Percentiles rank a stretch among this genome's conserved stretches.
These are phyloP conservation scores for Alternaria conjuncta DNA, from an alignment of 2,329 filamentous ascomycete species.

Conservation along the genomic window DNA sequence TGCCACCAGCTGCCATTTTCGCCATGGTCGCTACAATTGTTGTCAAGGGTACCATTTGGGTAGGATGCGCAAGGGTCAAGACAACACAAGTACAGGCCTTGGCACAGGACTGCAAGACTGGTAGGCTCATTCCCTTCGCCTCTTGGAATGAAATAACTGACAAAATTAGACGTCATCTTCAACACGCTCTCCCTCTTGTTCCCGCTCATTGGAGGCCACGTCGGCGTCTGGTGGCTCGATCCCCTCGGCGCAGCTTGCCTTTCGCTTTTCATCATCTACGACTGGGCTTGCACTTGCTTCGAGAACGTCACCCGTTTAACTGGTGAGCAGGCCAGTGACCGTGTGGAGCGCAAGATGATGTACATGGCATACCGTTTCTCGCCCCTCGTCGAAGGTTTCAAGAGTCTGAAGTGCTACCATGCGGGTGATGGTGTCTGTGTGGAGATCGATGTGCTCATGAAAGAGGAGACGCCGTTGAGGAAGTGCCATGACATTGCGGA, in stretches of 20 bases:
- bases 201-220: constrained; percentile 65
- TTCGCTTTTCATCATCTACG: constrained; percentile 71
- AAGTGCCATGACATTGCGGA: constrained; percentile 66
- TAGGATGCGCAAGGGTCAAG: constrained; percentile 65
- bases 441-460: constrained; percentile 66
- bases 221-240: constrained; percentile 71
- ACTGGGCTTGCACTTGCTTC: constrained; percentile 69
- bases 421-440: constrained; percentile 69
- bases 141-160: background rate
- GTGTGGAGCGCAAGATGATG: constrained; percentile 63
- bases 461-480: constrained; percentile 59
- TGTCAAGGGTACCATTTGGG: constrained; percentile 66
- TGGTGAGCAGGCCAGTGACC: constrained; percentile 62
- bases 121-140: background rate
- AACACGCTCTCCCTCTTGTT: constrained; percentile 69
- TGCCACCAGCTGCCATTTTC: constrained; percentile 62
- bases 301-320: constrained; percentile 66
- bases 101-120: constrained; percentile 65
- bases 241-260: constrained; percentile 66
- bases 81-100: constrained; percentile 70
- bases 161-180: constrained; percentile 65
- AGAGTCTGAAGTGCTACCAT: constrained; percentile 65
- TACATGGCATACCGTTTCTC: constrained; percentile 66
- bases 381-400: constrained; percentile 61
- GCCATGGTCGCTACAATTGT: constrained; percentile 65